Evolutionary conservation across 495 filamentous ascomycete genomes (phyloP).

Genomic region (Xylaria venustula): DNA sequence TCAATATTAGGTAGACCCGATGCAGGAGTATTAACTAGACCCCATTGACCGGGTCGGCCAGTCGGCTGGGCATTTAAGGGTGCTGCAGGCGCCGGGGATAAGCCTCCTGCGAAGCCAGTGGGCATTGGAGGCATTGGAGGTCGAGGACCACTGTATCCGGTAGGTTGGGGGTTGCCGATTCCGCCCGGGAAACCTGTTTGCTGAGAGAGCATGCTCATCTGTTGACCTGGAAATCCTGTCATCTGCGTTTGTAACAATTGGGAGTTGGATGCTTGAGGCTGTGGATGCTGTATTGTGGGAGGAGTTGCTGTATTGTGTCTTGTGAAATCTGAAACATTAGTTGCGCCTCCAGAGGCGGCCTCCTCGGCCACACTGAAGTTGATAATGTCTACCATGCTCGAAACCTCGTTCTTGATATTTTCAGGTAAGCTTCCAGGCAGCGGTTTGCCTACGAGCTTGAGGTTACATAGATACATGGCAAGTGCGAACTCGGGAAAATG

Average conservation of each 20-base stretch:
- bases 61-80: conserved; percentile 92
- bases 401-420: conserved; percentile 90
- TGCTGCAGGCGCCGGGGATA: conserved; percentile 63
- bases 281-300: conserved; percentile 81
- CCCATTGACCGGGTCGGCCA: conserved; percentile 95
- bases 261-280: conserved; percentile 75
- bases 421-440: conserved; percentile 77
- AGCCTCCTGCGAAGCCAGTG: conserved; percentile 66
- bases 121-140: conserved; percentile 97
- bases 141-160: conserved; percentile 69
- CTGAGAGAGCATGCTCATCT: conserved; percentile 56
- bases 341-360: conserved; percentile 51
- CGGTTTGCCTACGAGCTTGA: conserved; percentile 82
- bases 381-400: conserved; percentile 99
- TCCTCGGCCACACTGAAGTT: conserved; percentile 90
- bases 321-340: conserved; percentile 78
- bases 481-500: conserved; percentile 98
- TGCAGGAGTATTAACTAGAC: conserved; percentile 89
- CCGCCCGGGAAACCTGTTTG: conserved; percentile 51
- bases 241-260: conserved; percentile 73
- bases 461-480: conserved; percentile 97
- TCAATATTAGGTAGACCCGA: conserved; percentile 92
- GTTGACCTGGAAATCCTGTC: conserved; percentile 67
- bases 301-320: conserved; percentile 62
- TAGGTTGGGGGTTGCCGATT: conserved; percentile 52